Evolutionary conservation across 441 rosid species (phyloP).

Genomic region (Adansonia gregorii): DNA sequence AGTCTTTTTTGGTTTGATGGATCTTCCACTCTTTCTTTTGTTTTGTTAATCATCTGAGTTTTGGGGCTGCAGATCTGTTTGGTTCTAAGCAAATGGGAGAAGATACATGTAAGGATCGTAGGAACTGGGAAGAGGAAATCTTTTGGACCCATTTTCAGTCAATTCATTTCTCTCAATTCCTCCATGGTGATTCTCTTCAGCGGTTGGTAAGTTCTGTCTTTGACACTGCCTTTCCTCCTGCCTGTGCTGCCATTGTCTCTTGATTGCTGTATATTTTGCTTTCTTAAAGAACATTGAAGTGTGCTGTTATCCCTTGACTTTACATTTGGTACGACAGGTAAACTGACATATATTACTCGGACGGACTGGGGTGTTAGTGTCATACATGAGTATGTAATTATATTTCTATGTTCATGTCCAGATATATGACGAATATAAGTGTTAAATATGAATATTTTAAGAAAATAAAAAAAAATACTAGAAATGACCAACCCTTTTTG

Average conservation of each 20-base stretch:
- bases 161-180: conserved; percentile 58
- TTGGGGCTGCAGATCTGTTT: background rate
- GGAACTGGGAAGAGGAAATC: conserved; percentile 69
- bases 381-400: no score
- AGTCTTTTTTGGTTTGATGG: background rate
- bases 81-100: conserved; percentile 37
- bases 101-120: conserved; percentile 43
- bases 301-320: background rate
- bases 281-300: background rate
- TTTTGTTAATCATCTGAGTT: background rate
- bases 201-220: conserved; percentile 49
- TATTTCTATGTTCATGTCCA: no score
- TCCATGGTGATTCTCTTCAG: conserved; percentile 53
- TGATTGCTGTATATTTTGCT: background rate
- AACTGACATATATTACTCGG: background rate
- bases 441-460: no score
- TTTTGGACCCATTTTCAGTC: conserved; percentile 74
- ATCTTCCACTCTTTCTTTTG: background rate
- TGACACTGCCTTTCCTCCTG: background rate
- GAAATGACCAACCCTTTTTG: background rate
- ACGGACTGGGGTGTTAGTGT: no score
- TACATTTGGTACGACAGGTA: background rate
- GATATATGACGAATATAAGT: no score
- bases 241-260: background rate
- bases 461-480: no score